A percentile compares a stretch with the other conserved stretches of the same genome.
phyloP scores from a whole-genome alignment of 306 rosid genomes.

The Vachellia pachyceras region DNA sequence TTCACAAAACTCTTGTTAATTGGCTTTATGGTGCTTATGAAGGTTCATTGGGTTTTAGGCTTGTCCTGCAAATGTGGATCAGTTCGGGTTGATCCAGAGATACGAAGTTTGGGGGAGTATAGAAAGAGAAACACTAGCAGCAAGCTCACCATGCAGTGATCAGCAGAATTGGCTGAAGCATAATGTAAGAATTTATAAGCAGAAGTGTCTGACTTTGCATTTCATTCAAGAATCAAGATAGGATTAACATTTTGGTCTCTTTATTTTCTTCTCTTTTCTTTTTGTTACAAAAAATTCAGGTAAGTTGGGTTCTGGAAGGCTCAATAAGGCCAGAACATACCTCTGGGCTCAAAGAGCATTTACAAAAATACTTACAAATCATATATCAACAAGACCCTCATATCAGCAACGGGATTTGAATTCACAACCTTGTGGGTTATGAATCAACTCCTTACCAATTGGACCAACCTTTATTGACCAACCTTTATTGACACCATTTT shows the following conservation, averaged over 20 bases:
- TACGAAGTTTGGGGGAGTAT: not conserved
- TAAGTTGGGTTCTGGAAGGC: too few species aligned
- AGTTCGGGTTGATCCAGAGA: not conserved
- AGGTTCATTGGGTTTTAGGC: not conserved
- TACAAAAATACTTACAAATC: too few species aligned
- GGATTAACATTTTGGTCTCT: not conserved
- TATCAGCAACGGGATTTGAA: too few species aligned
- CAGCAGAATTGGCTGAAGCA: not conserved
- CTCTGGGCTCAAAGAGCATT: too few species aligned
- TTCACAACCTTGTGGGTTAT: too few species aligned
- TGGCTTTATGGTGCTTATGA: not conserved
- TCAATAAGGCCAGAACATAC: too few species aligned
- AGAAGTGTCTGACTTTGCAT: not conserved
- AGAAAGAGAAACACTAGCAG: not conserved
- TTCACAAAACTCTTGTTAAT: not conserved
- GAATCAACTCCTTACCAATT: too few species aligned
- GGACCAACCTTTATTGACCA: too few species aligned
- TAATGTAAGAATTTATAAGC: not conserved
- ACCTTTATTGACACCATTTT: not conserved
- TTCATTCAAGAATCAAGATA: not conserved
- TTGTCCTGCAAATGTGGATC: not conserved
- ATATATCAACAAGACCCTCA: too few species aligned
- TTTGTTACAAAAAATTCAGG: too few species aligned
- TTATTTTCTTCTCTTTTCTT: too few species aligned
- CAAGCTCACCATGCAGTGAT: not conserved